These are phyloP conservation scores for Gnomoniopsis sp. DNA, from an alignment of 2,329 filamentous ascomycete genomes.

Conservation along the genomic window DNA sequence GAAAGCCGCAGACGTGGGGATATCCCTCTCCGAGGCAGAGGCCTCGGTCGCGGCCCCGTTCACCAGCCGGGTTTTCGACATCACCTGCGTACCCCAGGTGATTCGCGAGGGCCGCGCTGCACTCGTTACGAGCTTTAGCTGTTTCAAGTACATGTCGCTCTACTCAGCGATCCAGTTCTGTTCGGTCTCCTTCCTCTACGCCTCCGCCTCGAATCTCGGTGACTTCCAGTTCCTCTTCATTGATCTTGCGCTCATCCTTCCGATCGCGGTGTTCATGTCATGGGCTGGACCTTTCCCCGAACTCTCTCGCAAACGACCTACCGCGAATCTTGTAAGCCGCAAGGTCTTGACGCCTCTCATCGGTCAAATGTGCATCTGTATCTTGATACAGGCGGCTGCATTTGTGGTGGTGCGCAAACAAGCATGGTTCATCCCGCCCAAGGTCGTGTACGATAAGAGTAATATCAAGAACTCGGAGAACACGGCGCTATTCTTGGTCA, in stretches of 20 bases:
- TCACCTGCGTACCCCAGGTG: conserved; percentile 88
- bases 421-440: conserved; percentile 82
- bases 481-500: conserved; percentile 82
- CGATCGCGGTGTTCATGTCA: conserved; percentile 98
- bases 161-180: conserved; percentile 99
- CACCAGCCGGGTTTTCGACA: conserved; percentile 92
- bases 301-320: conserved; percentile 81
- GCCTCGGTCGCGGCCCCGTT: conserved; percentile 98
- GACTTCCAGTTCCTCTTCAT: conserved; percentile 99
- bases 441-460: conserved; percentile 71
- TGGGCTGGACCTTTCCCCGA: conserved; percentile 83
- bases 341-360: conserved; percentile 89
- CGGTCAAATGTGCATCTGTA: conserved; percentile 80
- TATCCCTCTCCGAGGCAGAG: conserved; percentile 94
- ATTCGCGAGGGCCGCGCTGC: conserved; percentile 93
- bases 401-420: conserved; percentile 75
- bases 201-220: conserved; percentile 87
- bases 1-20: conserved; percentile 95
- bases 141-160: conserved; percentile 99
- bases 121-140: conserved; percentile 97
- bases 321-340: conserved; percentile 83
- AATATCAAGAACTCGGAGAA: conserved; percentile 93
- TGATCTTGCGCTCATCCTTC: conserved; percentile 85
- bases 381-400: conserved; percentile 70
- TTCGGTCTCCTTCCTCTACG: conserved; percentile 93